Base-by-base conservation (phyloP, 495 filamentous ascomycete species). In the Stereocaulon alpinum region DNA sequence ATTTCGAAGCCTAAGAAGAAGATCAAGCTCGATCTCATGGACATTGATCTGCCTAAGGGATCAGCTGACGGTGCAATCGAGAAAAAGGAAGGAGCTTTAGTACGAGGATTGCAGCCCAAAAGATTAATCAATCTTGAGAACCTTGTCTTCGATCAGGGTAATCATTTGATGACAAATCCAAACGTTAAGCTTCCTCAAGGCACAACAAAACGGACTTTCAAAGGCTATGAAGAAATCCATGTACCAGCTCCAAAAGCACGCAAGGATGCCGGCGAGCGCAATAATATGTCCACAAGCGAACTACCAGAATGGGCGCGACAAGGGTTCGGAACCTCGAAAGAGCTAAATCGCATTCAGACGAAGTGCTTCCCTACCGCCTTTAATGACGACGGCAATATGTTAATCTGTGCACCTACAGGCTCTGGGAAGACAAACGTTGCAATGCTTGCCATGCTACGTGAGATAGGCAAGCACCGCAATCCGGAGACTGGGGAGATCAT, bases 341-440 rank as follows among this genome's bases (percentile, higher is more conserved):
- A 92, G 60, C 79, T 99, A 17, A 99, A 99, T 74, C 88, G 91
- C 41, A 90, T 99, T 27, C 93, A 99, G 69, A 91, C 92, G 10
- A 87, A 83, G 71, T 96, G 92, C 67, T 99, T 82, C 67, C 89
- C 91, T 3, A 80, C 86, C 1, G 93, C 93, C 1, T 99, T 99
- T 69, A 80, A 89, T 50, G 88, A 95, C 60, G 93, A 99, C 73
- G 91, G 88, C 1, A 99, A 99, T 69, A 87, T 97, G 85, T 85
- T 99, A 18, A 85, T 99, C 64, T 99, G 93, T 72, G 93, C 93
- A 5, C 93, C 93, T 0, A 99, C 93, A 18, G 93, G 93, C 58
- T 95, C 90, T 67, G 93, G 93, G 67, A 99, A 99, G 74, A 99
- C 93, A 12, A 99, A 99, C 68, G 93, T 99, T 61, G 93, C 91